Evolutionary conservation across 257 asterid genomes (phyloP), one percentile per base, ranked within the genome.

Genomic region (Avicennia marina): DNA sequence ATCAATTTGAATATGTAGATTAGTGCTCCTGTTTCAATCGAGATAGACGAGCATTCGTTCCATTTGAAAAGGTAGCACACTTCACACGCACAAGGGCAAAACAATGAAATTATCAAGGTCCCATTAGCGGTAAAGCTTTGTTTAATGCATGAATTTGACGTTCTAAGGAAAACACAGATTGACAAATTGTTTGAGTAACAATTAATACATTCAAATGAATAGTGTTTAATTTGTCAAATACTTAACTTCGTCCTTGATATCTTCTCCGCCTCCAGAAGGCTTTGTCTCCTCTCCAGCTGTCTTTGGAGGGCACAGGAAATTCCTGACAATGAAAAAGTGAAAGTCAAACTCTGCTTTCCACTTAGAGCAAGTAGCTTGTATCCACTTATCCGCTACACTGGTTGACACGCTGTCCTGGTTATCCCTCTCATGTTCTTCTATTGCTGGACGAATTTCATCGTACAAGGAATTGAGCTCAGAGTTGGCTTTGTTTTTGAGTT

Each of bases 381-480:
- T 89, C 98, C 98, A 93, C 77, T 75, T 82, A 74, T 81, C 82
- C 12, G 89, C 97, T 59, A 85, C 81, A 60, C 74, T 71, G 3
- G 86, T 82, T 8, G 95, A 80, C 49, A 93, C 90, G 47, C 71
- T 81, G 60, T 91, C 97, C 72, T 88, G 98, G 74, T 72, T 77
- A 62, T 93, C 95, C 70, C 83, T 83, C 68, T 80, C 97, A 6
- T 81, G 94, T 67, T 78, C 87, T 71, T 89, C 97, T 47, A 93
- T 89, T 24, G 81, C 86, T 0, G 99, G 97, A 11, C 99, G 95
- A 55, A 93, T 89, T 65, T 89, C 95, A 65, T 89, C 85, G 7
- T 93, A 84, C 68, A 93, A 26, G 5, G 77, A 56, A 44, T 78
- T 77, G 20, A 93, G 94, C 50, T 79, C 81, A 2, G 82, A 53